Evolutionary conservation across 2,329 filamentous ascomycete species (phyloP).

Genomic region (Calcarisporium arbuscula): DNA sequence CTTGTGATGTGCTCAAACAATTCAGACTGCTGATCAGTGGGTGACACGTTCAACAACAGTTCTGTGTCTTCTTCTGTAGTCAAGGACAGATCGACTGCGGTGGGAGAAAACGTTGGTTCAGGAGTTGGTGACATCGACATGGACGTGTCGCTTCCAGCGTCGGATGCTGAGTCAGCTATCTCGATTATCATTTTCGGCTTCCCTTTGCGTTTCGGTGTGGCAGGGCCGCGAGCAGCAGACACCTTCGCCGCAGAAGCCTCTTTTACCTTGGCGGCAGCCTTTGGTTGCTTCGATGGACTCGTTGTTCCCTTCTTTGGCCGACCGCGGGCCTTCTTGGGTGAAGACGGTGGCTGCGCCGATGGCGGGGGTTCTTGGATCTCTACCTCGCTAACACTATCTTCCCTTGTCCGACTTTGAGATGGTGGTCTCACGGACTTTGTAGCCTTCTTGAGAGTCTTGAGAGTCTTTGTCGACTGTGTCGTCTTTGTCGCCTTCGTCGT

Average conservation of each 20-base stretch:
- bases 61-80: slow-evolving; percentile 40
- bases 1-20: slow-evolving; percentile 49
- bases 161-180: slow-evolving; percentile 46
- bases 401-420: slow-evolving; percentile 28
- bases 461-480: no score
- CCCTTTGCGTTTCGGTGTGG: slow-evolving; percentile 10
- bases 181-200: slow-evolving; percentile 28
- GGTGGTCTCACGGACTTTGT: slow-evolving; percentile 15
- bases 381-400: slow-evolving; percentile 16
- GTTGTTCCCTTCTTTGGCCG: slow-evolving; percentile 31
- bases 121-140: slow-evolving; percentile 28
- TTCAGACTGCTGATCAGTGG: slow-evolving; percentile 34
- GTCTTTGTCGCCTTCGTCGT: no score
- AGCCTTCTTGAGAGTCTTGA: no score
- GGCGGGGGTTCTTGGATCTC: slow-evolving; percentile 27
- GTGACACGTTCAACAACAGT: slow-evolving; percentile 30
- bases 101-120: slow-evolving; percentile 37
- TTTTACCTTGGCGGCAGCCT: slow-evolving; percentile 10
- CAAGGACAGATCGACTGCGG: slow-evolving; percentile 35
- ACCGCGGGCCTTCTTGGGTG: slow-evolving; percentile 32
- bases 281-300: slow-evolving; percentile 8
- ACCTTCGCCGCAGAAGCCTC: neutral
- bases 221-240: slow-evolving; percentile 14
- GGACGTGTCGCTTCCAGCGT: slow-evolving; percentile 21
- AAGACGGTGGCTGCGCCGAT: slow-evolving; percentile 24